These are phyloP conservation scores for Macroventuria anomochaeta DNA, from an alignment of 2,329 filamentous ascomycete genomes.

Conservation along the genomic window DNA sequence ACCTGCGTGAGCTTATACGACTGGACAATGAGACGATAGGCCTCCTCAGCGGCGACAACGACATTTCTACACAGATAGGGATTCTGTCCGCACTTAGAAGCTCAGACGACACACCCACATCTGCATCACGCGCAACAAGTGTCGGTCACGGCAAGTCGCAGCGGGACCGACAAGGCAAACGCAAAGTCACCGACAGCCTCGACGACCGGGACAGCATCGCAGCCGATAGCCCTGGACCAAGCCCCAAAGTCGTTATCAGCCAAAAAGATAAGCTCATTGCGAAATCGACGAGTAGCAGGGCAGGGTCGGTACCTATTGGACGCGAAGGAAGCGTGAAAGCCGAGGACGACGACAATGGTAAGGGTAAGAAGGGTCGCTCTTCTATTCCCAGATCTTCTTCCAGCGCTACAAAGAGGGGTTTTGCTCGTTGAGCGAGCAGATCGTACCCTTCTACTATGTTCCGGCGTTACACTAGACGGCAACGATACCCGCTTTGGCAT, in stretches of 20 bases:
- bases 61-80: slow-evolving; percentile 52
- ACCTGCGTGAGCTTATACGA: slow-evolving; percentile 57
- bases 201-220: slow-evolving; percentile 50
- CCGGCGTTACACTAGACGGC: slow-evolving; percentile 20
- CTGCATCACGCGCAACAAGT: slow-evolving; percentile 45
- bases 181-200: slow-evolving; percentile 45
- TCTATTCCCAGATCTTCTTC: slow-evolving; percentile 28
- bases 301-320: slow-evolving; percentile 54
- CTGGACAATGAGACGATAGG: slow-evolving; percentile 54
- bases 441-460: neutral
- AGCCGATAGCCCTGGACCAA: slow-evolving; percentile 47
- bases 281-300: slow-evolving; percentile 49
- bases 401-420: slow-evolving; percentile 21
- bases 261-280: slow-evolving; percentile 48
- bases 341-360: slow-evolving; percentile 55
- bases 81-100: slow-evolving; percentile 57
- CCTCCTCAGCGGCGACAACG: slow-evolving; percentile 51
- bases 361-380: slow-evolving; percentile 51
- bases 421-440: slow-evolving; percentile 22
- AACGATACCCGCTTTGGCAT: slow-evolving; percentile 30
- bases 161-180: slow-evolving; percentile 46
- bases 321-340: slow-evolving; percentile 59
- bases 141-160: slow-evolving; percentile 48
- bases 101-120: slow-evolving; percentile 51
- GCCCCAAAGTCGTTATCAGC: slow-evolving; percentile 43